Percentiles rank a stretch among this genome's conserved stretches.
Conservation (phyloP, 768 basidiomycete genomes). For the Naganishia vishniacii region DNA sequence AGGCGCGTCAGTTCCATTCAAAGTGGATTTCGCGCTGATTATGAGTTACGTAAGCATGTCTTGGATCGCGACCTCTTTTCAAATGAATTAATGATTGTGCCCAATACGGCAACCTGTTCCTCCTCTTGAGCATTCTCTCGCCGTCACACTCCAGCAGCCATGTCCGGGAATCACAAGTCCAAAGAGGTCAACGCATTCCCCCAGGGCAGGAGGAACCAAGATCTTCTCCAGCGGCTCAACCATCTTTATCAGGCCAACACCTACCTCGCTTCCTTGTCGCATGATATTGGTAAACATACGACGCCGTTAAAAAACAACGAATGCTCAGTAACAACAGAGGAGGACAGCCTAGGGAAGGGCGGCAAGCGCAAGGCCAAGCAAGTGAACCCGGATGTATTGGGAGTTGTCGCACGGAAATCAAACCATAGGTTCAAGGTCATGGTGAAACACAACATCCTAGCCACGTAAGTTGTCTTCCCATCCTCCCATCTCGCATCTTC, state of each 20-base stretch:
- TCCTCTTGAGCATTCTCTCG: too few species aligned
- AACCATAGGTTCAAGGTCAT: constrained; percentile 62
- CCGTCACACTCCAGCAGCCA: background rate
- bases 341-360: background rate
- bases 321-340: background rate
- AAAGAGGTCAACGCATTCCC: constrained; percentile 58
- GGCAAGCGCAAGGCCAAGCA: constrained; percentile 25
- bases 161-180: constrained; percentile 57
- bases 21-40: too few species aligned
- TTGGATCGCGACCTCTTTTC: background rate
- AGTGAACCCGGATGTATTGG: constrained; percentile 44
- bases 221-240: constrained; percentile 75
- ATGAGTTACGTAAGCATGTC: too few species aligned
- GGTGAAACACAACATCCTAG: constrained; percentile 71
- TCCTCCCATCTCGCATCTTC: background rate
- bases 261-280: constrained; percentile 52
- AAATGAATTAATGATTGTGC: background rate
- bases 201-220: constrained; percentile 58
- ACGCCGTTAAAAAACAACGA: constrained; percentile 18
- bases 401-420: constrained; percentile 54
- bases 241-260: constrained; percentile 77
- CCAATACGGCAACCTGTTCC: too few species aligned
- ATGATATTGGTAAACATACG: background rate
- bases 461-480: constrained; percentile 56
- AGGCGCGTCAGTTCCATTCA: too few species aligned